Conservation (phyloP, 495 filamentous ascomycete species). For the Massariosphaeria phaeospora region DNA sequence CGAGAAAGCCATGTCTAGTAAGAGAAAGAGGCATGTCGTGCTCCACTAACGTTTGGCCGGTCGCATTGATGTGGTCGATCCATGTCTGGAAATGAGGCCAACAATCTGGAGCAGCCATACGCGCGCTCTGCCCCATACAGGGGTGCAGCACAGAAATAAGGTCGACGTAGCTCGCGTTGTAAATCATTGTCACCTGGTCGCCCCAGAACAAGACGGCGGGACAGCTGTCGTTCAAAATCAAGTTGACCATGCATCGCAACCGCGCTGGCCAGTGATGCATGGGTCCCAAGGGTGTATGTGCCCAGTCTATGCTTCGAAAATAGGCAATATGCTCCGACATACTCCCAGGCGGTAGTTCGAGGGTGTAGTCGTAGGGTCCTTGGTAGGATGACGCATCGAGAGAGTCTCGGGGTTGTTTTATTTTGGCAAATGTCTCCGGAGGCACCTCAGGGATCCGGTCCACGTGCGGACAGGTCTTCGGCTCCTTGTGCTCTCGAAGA, state of each 20-base stretch:
- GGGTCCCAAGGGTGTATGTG: slow-evolving; percentile 15
- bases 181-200: slow-evolving; percentile 16
- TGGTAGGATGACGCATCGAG: background rate
- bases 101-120: background rate
- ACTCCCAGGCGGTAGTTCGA: background rate
- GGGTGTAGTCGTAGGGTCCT: slow-evolving; percentile 2
- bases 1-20: slow-evolving; percentile 12
- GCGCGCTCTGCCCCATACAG: slow-evolving; percentile 9
- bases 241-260: slow-evolving; percentile 12
- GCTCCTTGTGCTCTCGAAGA: background rate
- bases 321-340: slow-evolving; percentile 10
- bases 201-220: slow-evolving; percentile 29
- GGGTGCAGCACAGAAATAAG: slow-evolving; percentile 19
- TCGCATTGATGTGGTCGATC: slow-evolving; percentile 6
- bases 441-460: background rate
- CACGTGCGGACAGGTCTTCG: background rate
- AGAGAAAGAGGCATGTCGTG: slow-evolving; percentile 15
- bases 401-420: background rate
- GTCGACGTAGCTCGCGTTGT: slow-evolving; percentile 25
- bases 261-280: slow-evolving; percentile 21
- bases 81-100: slow-evolving; percentile 8
- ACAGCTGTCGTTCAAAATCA: slow-evolving; percentile 14
- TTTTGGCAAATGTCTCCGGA: background rate
- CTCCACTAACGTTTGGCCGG: slow-evolving; percentile 5
- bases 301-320: slow-evolving; percentile 26